Base-by-base conservation (phyloP, 1,284 basidiomycete species). In the Cryptococcus jaspeensis region DNA sequence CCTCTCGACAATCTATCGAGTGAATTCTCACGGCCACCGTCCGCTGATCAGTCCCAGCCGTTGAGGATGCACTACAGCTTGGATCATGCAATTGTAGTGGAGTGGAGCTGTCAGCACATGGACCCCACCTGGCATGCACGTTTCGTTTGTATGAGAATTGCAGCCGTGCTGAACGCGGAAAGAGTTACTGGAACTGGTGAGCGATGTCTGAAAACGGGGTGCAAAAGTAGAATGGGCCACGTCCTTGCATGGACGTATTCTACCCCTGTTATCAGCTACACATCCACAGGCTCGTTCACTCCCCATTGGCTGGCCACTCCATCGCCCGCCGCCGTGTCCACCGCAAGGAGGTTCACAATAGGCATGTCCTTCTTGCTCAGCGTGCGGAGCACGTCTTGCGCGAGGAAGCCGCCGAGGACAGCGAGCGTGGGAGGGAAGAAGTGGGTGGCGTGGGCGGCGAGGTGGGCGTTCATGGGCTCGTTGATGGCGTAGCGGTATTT, bases 351-450 rank as follows among this genome's bases (percentile, higher is more conserved):
- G 74, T 99, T 98, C 51, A 89, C 87, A 59, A 97, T 87, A 1
- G 95, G 95, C 45, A 87, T 85, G 69, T 98, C 94, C 53, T 92
- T 87, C 53, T 87, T 90, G 42, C 89, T 90, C 38, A 99, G 80
- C 0, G 90, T 86, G 75, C 97, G 95, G 44, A 99, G 81, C 51
- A 98, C 87, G 73, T 98, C 95, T 77, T 99, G 96, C 2, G 88
- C 93, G 15, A 98, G 79, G 75, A 98, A 84, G 15, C 96, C 96
- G 32, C 96, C 95, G 44, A 99, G 81, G 32, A 99, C 88, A 0
- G 93, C 93, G 72, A 92, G 88, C 4, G 93, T 85, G 1, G 93
- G 89, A 3, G 90, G 86, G 80, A 95, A 89, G 72, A 95, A 89
- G 72, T 88, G 85, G n/a, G 80, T 78, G 15, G 91, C 87, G n/a